Conservation (phyloP, 352 stramenopile species). For the Pythium dissotocum region DNA sequence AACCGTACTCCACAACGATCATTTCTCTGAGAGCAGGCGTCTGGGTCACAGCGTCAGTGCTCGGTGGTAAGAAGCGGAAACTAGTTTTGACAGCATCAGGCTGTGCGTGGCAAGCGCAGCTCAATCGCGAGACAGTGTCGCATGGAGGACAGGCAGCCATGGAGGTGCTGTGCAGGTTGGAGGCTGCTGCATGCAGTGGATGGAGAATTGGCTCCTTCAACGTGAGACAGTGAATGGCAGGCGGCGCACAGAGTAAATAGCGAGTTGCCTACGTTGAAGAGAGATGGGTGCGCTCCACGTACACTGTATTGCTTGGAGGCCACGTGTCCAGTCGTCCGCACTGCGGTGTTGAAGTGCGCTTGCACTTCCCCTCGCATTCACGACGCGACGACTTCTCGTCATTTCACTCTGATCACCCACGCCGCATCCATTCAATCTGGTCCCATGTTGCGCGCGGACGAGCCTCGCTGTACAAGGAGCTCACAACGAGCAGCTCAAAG, state of each 20-base stretch:
- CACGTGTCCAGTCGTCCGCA: neutral
- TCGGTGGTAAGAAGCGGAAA: neutral
- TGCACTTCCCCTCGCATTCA: neutral
- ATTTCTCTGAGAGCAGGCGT: neutral
- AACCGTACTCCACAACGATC: neutral
- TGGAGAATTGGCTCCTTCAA: too few relatives aligned
- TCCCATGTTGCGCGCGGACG: neutral
- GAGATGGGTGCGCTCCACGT: neutral
- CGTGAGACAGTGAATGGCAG: neutral
- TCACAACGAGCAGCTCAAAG: neutral
- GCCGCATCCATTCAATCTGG: neutral
- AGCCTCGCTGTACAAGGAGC: neutral
- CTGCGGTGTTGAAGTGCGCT: neutral
- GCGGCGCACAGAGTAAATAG: too few relatives aligned
- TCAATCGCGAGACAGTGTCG: neutral
- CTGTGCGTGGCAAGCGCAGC: neutral
- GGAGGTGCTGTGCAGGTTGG: too few relatives aligned
- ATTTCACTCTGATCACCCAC: neutral
- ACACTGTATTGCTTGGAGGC: neutral
- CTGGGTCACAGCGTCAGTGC: neutral
- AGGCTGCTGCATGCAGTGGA: too few relatives aligned
- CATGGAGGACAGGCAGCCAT: neutral
- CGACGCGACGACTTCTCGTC: neutral
- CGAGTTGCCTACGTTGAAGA: neutral
- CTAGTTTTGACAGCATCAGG: neutral